These are phyloP conservation scores for Chenopodium formosanum DNA, from an alignment of 148 eudicot species.

Conservation along the genomic window DNA sequence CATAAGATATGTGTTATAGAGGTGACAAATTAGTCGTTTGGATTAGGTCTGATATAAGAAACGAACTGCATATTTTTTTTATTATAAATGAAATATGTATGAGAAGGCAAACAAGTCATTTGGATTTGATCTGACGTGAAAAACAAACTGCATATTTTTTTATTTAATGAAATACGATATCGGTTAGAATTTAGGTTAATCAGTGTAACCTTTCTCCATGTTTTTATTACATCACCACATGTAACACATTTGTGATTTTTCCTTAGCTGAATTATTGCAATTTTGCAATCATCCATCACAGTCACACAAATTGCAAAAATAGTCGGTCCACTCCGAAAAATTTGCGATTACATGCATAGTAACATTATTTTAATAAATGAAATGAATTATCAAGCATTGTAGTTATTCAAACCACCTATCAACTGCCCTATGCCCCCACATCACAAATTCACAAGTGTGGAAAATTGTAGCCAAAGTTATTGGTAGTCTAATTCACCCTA, in stretches of 20 bases:
- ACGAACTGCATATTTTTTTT: too few relatives aligned
- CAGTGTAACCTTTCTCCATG: neutral
- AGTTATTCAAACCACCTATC: neutral
- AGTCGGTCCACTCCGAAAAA: neutral
- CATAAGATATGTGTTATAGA: too few relatives aligned
- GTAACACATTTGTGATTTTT: neutral
- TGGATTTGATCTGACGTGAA: too few relatives aligned
- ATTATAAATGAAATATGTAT: too few relatives aligned
- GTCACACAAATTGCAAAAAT: neutral
- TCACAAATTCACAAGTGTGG: neutral
- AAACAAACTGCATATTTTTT: too few relatives aligned
- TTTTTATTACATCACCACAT: neutral
- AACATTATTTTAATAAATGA: neutral
- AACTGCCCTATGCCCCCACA: neutral
- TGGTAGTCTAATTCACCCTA: neutral
- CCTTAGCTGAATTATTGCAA: neutral
- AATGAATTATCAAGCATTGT: neutral
- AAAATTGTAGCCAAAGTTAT: neutral
- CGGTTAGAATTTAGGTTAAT: too few relatives aligned
- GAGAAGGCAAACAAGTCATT: too few relatives aligned
- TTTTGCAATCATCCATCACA: neutral
- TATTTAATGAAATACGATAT: too few relatives aligned
- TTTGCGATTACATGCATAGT: too few relatives aligned
- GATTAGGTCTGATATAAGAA: too few relatives aligned
- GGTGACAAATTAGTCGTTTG: too few relatives aligned